Conservation (phyloP, 495 filamentous ascomycete species). For the Oleoguttula mirabilis region DNA sequence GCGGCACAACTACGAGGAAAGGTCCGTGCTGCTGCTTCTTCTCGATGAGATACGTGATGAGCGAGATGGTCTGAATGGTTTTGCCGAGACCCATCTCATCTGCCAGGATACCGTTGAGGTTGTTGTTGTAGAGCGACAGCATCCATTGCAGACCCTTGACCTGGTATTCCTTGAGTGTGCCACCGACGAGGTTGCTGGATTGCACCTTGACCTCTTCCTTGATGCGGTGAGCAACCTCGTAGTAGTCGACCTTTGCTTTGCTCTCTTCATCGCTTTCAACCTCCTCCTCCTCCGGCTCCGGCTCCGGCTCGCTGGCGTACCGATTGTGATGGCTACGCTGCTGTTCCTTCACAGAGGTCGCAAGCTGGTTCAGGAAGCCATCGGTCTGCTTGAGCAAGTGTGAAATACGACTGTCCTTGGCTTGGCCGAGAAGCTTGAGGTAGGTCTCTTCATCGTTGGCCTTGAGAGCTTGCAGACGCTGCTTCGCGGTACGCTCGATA, state of each 20-base stretch:
- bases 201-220: constrained; percentile 80
- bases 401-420: constrained; percentile 97
- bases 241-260: constrained; percentile 83
- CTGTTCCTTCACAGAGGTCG: constrained; percentile 80
- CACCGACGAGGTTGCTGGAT: constrained; percentile 75
- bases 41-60: constrained; percentile 94
- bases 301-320: constrained; percentile 56
- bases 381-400: constrained; percentile 93
- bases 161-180: constrained; percentile 92
- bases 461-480: constrained; percentile 96
- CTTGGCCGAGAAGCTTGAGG: constrained; percentile 88
- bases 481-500: constrained; percentile 91
- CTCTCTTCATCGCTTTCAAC: constrained; percentile 60
- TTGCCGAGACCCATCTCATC: constrained; percentile 99
- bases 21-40: constrained; percentile 86
- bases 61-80: constrained; percentile 96
- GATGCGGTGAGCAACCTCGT: constrained; percentile 90
- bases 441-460: constrained; percentile 99
- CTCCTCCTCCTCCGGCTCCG: constrained; percentile 37
- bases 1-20: constrained; percentile 89
- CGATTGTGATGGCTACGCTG: constrained; percentile 69
- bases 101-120: constrained; percentile 93
- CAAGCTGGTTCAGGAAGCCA: constrained; percentile 90
- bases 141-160: constrained; percentile 98
- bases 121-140: constrained; percentile 99